Evolutionary conservation across 2,329 filamentous ascomycete species (phyloP).

Genomic region (Celoporthe dispersa): DNA sequence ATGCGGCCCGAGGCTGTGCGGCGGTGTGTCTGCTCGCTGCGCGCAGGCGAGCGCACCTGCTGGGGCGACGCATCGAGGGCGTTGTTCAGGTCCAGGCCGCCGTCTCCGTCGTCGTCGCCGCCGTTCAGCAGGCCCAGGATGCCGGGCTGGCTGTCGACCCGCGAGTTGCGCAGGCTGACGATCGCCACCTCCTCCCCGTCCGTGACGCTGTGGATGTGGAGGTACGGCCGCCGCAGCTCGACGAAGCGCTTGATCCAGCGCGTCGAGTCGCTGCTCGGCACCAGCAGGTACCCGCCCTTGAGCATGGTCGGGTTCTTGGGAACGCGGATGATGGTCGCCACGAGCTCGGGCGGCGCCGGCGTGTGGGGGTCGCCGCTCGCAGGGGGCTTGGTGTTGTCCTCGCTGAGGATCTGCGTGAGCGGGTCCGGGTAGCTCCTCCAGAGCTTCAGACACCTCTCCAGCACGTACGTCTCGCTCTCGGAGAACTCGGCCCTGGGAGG

Average conservation of each 20-base stretch:
- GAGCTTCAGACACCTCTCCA: constrained; percentile 63
- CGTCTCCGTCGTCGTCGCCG: constrained; percentile 29
- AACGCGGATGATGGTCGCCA: constrained; percentile 76
- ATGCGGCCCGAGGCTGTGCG: constrained; percentile 57
- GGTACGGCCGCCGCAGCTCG: constrained; percentile 86
- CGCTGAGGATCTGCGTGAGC: constrained; percentile 58
- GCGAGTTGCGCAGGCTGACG: constrained; percentile 84
- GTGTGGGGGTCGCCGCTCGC: constrained; percentile 59
- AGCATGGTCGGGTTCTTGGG: constrained; percentile 80
- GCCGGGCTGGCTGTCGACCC: constrained; percentile 91
- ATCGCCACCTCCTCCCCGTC: constrained; percentile 90
- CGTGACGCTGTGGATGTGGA: constrained; percentile 84
- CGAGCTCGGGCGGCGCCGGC: constrained; percentile 63
- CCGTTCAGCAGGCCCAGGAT: constrained; percentile 74
- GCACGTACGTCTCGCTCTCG: constrained; percentile 50
- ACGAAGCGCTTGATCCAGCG: constrained; percentile 93
- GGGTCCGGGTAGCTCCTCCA: constrained; percentile 68
- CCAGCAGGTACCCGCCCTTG: constrained; percentile 86
- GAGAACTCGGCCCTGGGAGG: constrained; percentile 46
- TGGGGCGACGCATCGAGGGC: constrained; percentile 28
- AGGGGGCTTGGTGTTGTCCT: constrained; percentile 70
- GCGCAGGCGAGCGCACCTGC: constrained; percentile 17
- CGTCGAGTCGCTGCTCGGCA: constrained; percentile 78
- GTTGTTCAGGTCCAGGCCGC: constrained; percentile 35
- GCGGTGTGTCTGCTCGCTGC: constrained; percentile 49